Evolutionary conservation across 73 alveolate species (phyloP), one percentile per base, ranked within the genome.

Genomic region (Paramecium biaurelia): DNA sequence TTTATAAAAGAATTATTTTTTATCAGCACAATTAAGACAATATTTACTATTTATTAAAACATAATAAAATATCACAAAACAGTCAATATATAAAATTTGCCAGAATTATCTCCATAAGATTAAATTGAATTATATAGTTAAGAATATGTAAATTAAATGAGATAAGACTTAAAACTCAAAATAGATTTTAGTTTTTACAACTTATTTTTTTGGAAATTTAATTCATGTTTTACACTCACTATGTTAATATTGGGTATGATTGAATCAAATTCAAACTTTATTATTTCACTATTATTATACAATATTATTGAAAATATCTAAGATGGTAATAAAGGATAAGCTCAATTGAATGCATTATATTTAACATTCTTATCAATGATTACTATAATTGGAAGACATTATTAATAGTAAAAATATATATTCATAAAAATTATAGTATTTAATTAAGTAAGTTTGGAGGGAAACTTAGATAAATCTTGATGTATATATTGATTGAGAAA

Each of bases 381-480:
- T 12, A 42, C 86, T 5, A 28, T 72, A 12, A 34, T 72, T 28
- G 45, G 86, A 28, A 72, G 45, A 72, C 86, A 72, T 38, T 72
- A 72, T 35, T 8, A 72, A 72, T 72, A 35, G 84, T 63, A 63
- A 26, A 10, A 12, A 11, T 23, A 4, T 26, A 8, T 24, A 63
- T 58, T 56, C 1, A 30, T 11, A 12, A 63, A 63, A 63, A 63
- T 30, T 14, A 8, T 11, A 63, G 84, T 12, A 28, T 28, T 5
- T 42, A 21, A 72, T 12, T 72, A 14, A 72, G 58, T 38, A 86
- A 86, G 32, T 59, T 86, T 41, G 58, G 67, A 30, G 49, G 88
- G 5, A 49, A 86, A 59, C 53, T 86, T 21, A 86, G 93, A 42
- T 57, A 47, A 26, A 72, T 86, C 12, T 41, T 86, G 9, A 57